Base-by-base conservation (phyloP, 192 early-diverging fungal genomes). In the Phlyctochytrium arcticum region DNA sequence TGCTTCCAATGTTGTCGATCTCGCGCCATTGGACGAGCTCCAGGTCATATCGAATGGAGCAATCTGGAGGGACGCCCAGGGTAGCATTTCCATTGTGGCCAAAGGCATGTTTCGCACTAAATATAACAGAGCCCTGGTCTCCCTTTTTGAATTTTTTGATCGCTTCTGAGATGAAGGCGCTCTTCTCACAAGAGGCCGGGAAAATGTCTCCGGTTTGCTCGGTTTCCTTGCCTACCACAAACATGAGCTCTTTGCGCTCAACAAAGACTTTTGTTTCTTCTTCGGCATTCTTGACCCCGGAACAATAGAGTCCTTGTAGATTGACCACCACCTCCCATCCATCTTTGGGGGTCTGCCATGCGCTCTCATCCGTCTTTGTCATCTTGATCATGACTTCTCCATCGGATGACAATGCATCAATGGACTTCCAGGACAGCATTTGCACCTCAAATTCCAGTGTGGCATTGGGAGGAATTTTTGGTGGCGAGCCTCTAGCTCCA, bases 371-470 rank as follows among this genome's bases (percentile, higher is more conserved):
- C 42, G 58, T 30, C 34, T 64, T 64, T 9, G 44, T 51, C 62
- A 59, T 64, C 53, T 57, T 57, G 12, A 64, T 15, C 15, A 53
- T 64, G 4, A 64, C 62, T 7, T 26, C 12, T 3, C 62, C 62
- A 29, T 64, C 62, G 8, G 19, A 8, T 10, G 54, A 60, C 10
- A 64, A 50, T 19, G 62, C 49, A 33, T 59, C 57, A n/a, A 27
- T 17, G 15, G 50, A 27, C 50, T 53, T 53, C 50, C 50, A 53
- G 17, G 19, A 21, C 30, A 19, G 57, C 8, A 85, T 69, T 69
- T 85, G 77, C 31, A 86, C 77, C 34, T 85, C 82, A 58, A 87
- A 87, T 36, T 69, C 74, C 35, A 87, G 72, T 23, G 70, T 80
- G 23, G 86, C 56, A 62, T 81, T 80, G 36, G 82, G 76, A 49